Percentiles rank a stretch among this genome's conserved stretches.
phyloP scores from a whole-genome alignment of 1,284 basidiomycete species.

The Fistulina hepatica region DNA sequence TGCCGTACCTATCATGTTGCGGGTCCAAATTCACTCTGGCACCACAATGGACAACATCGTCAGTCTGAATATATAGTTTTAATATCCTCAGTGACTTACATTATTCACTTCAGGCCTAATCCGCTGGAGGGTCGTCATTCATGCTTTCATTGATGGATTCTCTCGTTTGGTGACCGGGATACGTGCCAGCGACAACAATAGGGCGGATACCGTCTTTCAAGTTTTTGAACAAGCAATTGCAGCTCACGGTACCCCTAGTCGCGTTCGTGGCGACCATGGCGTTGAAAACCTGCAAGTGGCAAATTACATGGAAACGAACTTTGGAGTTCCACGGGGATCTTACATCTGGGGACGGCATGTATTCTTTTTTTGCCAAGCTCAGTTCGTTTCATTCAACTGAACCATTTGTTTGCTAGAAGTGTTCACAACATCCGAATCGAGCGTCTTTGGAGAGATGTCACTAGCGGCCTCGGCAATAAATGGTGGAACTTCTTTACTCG shows the following conservation, averaged over 20 bases:
- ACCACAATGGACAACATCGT: slow-evolving; percentile 20
- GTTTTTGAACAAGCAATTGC: slow-evolving; percentile 13
- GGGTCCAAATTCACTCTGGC: slow-evolving; percentile 18
- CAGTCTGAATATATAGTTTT: slow-evolving; percentile 1
- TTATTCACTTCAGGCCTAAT: slow-evolving; percentile 14
- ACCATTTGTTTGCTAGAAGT: slow-evolving; percentile 1
- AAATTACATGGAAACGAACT: slow-evolving; percentile 6
- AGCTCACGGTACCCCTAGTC: slow-evolving; percentile 14
- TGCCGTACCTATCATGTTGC: slow-evolving; percentile 12
- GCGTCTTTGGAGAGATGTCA: slow-evolving; percentile 25
- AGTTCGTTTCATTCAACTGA: background rate
- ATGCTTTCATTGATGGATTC: slow-evolving; percentile 21
- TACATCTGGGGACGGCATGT: slow-evolving; percentile 14
- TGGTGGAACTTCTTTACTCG: slow-evolving; percentile 16
- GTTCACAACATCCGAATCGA: slow-evolving; percentile 23
- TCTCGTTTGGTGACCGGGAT: slow-evolving; percentile 15
- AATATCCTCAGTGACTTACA: background rate
- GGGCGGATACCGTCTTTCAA: slow-evolving; percentile 13
- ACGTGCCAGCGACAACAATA: slow-evolving; percentile 15
- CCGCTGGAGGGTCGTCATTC: slow-evolving; percentile 20
- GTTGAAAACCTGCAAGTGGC: slow-evolving; percentile 15
- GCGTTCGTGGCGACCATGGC: slow-evolving; percentile 19
- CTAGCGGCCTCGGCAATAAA: slow-evolving; percentile 16
- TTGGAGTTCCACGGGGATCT: slow-evolving; percentile 6
- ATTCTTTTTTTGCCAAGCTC: slow-evolving; percentile 1